Percentiles rank a stretch among this genome's conserved stretches.
These are phyloP conservation scores for Wickerhamomyces strasburgensis DNA, from an alignment of 805 yeast genomes.

Conservation along the genomic window DNA sequence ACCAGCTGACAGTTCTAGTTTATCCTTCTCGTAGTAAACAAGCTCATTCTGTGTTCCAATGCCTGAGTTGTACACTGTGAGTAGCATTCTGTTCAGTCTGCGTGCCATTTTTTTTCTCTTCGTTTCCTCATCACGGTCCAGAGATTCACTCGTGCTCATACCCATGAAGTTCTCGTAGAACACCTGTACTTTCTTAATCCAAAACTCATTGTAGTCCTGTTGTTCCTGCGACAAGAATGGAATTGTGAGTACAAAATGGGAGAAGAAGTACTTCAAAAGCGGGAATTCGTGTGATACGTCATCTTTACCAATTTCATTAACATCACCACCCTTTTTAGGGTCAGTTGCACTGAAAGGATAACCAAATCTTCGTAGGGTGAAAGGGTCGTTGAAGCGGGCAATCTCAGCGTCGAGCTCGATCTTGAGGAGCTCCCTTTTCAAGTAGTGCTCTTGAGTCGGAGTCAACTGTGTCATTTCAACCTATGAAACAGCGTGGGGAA, in stretches of 20 bases:
- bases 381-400: slow-evolving; percentile 48
- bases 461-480: slow-evolving; percentile 26
- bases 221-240: slow-evolving; percentile 58
- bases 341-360: slow-evolving; percentile 59
- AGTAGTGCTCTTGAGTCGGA: slow-evolving; percentile 77
- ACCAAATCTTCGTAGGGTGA: slow-evolving; percentile 68
- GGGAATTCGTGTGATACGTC: slow-evolving; percentile 44
- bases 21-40: slow-evolving; percentile 37
- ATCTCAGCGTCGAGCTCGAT: slow-evolving; percentile 61
- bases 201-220: slow-evolving; percentile 53
- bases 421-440: slow-evolving; percentile 75
- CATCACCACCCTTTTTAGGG: slow-evolving; percentile 34
- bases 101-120: slow-evolving; percentile 59
- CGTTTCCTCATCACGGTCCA: slow-evolving; percentile 71
- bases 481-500: no score
- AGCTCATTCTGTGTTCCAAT: slow-evolving; percentile 57
- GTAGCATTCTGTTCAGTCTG: slow-evolving; percentile 57
- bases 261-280: slow-evolving; percentile 59
- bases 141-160: slow-evolving; percentile 65
- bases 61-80: slow-evolving; percentile 72
- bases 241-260: slow-evolving; percentile 57
- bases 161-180: slow-evolving; percentile 75
- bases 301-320: background rate
- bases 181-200: slow-evolving; percentile 76
- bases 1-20: slow-evolving; percentile 22